Conservation (phyloP, 2,329 filamentous ascomycete species). For the Fusarium buharicum region DNA sequence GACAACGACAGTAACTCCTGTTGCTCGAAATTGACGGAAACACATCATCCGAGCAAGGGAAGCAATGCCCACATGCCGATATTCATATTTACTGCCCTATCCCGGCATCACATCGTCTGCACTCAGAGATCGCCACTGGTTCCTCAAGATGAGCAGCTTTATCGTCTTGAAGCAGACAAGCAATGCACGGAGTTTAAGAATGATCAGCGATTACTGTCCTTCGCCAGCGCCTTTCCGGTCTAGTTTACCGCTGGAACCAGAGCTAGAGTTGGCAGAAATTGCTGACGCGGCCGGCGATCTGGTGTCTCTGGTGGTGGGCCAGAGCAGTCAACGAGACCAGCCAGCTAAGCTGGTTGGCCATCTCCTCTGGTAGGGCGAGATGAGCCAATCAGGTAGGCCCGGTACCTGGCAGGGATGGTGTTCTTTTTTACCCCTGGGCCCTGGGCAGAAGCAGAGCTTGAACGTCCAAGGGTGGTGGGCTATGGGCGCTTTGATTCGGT, state of each 20-base stretch:
- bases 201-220: slow-evolving; percentile 18
- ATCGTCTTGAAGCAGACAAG: slow-evolving; percentile 4
- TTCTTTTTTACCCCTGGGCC: slow-evolving; percentile 14
- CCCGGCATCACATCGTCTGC: neutral
- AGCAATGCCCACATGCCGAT: neutral
- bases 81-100: slow-evolving; percentile 3
- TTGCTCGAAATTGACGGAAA: slow-evolving; percentile 4
- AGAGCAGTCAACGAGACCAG: slow-evolving; percentile 10
- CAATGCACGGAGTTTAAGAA: neutral
- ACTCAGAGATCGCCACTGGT: slow-evolving; percentile 3
- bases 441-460: slow-evolving; percentile 22
- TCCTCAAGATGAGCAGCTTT: slow-evolving; percentile 7
- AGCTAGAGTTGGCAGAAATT: slow-evolving; percentile 12
- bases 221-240: slow-evolving; percentile 15
- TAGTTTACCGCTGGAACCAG: slow-evolving; percentile 25
- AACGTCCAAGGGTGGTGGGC: slow-evolving; percentile 32
- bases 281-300: slow-evolving; percentile 42
- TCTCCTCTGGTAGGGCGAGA: slow-evolving; percentile 12
- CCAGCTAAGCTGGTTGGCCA: slow-evolving; percentile 18
- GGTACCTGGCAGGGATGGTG: slow-evolving; percentile 43
- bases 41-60: neutral
- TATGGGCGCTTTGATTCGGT: slow-evolving; percentile 9
- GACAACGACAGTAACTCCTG: neutral
- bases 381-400: slow-evolving; percentile 34
- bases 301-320: slow-evolving; percentile 19